Base-by-base conservation (phyloP, 176 grass and related monocot species). In the Metroxylon sagu region DNA sequence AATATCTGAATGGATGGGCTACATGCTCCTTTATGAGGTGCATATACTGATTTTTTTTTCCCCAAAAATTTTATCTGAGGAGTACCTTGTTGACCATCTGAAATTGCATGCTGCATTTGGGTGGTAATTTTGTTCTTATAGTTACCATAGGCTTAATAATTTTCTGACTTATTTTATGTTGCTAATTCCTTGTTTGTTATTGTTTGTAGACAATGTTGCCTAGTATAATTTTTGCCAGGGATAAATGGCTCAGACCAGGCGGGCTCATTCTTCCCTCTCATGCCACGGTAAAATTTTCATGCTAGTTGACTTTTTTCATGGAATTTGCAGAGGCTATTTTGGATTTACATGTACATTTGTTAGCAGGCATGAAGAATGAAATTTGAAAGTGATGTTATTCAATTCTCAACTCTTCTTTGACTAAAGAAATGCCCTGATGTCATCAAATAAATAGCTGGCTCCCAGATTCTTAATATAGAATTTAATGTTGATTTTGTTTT, bases 1-100 rank as follows among this genome's bases (percentile, higher is more conserved):
- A 52, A 71, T 98, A 85, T 98, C 94, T 76, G 94, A 98, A 81
- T 98, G 94, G 94, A 98, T 93, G 94, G 94, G 94, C 18, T 98
- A 93, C 70, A 89, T 98, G 77, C 93, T 98, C 49, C 66, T 98
- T 12, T 89, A 89, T 49, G 93, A 98, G 93, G 93, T 98, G 73
- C 58, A 10, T 82, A 30, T 73, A 50, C 64, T 52, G 54, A 29
- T 27, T 50, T 57, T 6, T 43, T 43, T 43, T 43, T 12, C 8
- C 35, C 8, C n/a, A n/a, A 10, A 43, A 43, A 43, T 78, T n/a
- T 53, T 60, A 53, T 78, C 68, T 68, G 17, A 54, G 18, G 5
- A 15, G 25, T 17, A n/a, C 1, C 7, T 35, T 61, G 49, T 5
- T 56, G 53, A 26, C 71, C 17, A 35, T 58, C 15, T 54, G 16